Percentiles rank a stretch among this genome's conserved stretches.
Conservation (phyloP, 2,329 filamentous ascomycete species). For the Diaporthe amygdali region DNA sequence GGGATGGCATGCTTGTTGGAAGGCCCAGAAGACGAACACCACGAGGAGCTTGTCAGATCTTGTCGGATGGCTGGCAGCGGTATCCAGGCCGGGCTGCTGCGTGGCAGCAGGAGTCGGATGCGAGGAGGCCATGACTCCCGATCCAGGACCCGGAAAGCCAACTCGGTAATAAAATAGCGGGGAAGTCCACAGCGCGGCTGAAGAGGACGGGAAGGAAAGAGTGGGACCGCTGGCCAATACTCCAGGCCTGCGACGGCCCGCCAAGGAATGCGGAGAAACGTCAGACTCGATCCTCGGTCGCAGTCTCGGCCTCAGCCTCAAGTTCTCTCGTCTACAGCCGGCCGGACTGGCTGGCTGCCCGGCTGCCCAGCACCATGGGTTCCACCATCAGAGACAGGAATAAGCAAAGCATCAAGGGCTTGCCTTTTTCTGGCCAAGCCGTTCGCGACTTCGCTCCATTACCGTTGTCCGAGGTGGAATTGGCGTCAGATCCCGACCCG, state of each 20-base stretch:
- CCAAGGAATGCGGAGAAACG: not conserved
- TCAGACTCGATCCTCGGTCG: too few relatives aligned
- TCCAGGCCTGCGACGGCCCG: not conserved
- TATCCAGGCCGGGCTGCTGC: not conserved
- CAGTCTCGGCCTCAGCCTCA: not conserved
- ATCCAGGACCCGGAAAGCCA: constrained; percentile 14
- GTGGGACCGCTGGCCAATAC: not conserved
- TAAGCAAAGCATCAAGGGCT: not conserved
- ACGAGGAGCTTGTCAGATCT: not conserved
- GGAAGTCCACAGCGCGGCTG: constrained; percentile 2
- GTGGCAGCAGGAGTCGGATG: not conserved
- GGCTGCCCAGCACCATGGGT: not conserved
- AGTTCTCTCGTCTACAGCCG: too few relatives aligned
- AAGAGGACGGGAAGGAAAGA: constrained; percentile 1
- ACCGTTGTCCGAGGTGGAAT: not conserved
- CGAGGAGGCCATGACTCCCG: constrained; percentile 11
- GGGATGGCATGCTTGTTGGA: not conserved
- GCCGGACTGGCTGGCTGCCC: not conserved
- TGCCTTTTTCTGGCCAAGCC: not conserved
- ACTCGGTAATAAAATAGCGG: not conserved
- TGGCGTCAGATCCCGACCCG: not conserved
- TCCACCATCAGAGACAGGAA: not conserved
- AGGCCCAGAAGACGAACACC: not conserved
- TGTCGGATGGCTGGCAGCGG: not conserved
- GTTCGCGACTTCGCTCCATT: not conserved